phyloP scores from a whole-genome alignment of 2,329 filamentous ascomycete species.

The Leptographium flavum region DNA sequence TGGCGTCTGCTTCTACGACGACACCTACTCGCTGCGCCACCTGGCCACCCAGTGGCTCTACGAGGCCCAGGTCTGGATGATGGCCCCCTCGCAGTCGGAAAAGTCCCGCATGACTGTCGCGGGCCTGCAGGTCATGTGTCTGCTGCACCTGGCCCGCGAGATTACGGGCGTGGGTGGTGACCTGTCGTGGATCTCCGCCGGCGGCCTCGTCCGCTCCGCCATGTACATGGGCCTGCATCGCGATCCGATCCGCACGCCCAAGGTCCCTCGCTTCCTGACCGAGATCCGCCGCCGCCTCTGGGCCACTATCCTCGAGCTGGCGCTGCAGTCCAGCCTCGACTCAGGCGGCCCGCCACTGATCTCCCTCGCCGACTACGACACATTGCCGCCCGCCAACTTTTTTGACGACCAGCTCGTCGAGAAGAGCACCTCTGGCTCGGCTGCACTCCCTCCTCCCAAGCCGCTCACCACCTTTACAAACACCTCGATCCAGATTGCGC shows the following conservation, averaged over 20 bases:
- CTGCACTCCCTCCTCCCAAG: slow-evolving; percentile 14
- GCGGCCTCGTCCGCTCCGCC: slow-evolving; percentile 28
- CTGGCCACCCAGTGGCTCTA: slow-evolving; percentile 34
- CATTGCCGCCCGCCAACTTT: slow-evolving; percentile 31
- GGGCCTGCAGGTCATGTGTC: slow-evolving; percentile 35
- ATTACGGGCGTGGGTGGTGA: slow-evolving; percentile 26
- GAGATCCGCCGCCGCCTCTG: slow-evolving; percentile 37
- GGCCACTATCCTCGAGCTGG: slow-evolving; percentile 36
- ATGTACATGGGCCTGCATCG: slow-evolving; percentile 36
- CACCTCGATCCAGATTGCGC: slow-evolving; percentile 33
- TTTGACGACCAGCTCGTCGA: slow-evolving; percentile 32
- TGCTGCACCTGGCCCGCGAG: slow-evolving; percentile 35
- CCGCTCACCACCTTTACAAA: slow-evolving; percentile 24
- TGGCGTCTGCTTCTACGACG: slow-evolving; percentile 32
- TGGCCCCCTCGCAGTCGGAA: slow-evolving; percentile 22
- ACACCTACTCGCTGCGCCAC: slow-evolving; percentile 26
- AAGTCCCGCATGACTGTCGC: slow-evolving; percentile 34
- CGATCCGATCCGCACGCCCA: slow-evolving; percentile 27
- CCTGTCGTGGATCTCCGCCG: slow-evolving; percentile 32
- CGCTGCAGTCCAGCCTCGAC: slow-evolving; percentile 28
- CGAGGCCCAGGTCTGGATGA: slow-evolving; percentile 37
- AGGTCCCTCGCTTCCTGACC: slow-evolving; percentile 18
- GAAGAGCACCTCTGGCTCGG: neutral
- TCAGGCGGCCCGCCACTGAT: slow-evolving; percentile 32
- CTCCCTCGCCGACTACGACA: slow-evolving; percentile 30